Evolutionary conservation across 2,329 filamentous ascomycete genomes (phyloP).

Genomic region (Trematosphaeria pertusa): DNA sequence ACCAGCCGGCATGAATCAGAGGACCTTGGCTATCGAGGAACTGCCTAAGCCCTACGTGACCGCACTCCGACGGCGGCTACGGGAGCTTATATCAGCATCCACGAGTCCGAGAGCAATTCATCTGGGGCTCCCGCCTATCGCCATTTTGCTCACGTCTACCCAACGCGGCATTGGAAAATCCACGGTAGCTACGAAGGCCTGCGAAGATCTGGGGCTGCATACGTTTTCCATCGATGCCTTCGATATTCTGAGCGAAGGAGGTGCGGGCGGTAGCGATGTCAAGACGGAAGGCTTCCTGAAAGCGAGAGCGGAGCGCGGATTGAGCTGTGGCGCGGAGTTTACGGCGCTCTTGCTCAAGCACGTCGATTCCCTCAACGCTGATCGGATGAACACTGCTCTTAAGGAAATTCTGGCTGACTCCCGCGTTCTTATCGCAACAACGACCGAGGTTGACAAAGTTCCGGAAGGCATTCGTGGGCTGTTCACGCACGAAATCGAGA

Average conservation of each 20-base stretch:
- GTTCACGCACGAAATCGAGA: conserved; percentile 95
- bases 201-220: conserved; percentile 88
- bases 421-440: conserved; percentile 88
- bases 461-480: conserved; percentile 87
- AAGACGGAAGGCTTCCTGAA: conserved; percentile 93
- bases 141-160: conserved; percentile 86
- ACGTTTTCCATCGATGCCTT: conserved; percentile 89
- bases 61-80: conserved; percentile 66
- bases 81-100: conserved; percentile 85
- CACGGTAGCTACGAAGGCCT: conserved; percentile 77
- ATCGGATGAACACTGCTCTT: conserved; percentile 85
- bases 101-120: conserved; percentile 88
- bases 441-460: conserved; percentile 93
- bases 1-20: conserved; percentile 64
- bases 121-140: conserved; percentile 84
- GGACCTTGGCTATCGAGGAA: conserved; percentile 58
- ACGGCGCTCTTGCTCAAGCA: conserved; percentile 88
- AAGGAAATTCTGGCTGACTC: conserved; percentile 82
- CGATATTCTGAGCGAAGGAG: conserved; percentile 91
- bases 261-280: conserved; percentile 84
- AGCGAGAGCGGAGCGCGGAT: conserved; percentile 84
- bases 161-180: conserved; percentile 94
- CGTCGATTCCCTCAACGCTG: conserved; percentile 87
- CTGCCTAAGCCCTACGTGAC: conserved; percentile 53
- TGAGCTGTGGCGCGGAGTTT: conserved; percentile 83